These are phyloP conservation scores for Tirmania nivea DNA, from an alignment of 495 filamentous ascomycete genomes.

Conservation along the genomic window DNA sequence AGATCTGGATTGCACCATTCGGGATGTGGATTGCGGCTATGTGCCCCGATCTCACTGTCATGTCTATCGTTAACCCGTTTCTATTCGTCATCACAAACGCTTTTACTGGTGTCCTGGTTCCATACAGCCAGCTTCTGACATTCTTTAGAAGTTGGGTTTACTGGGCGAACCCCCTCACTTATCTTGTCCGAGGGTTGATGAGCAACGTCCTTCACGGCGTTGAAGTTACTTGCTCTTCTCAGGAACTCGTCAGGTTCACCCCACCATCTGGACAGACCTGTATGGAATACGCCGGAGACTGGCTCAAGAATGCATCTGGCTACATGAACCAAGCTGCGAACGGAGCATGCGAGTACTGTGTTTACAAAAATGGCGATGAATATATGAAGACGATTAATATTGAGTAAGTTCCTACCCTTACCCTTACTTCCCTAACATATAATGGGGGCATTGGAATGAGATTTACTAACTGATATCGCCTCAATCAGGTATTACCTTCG, in stretches of 20 bases:
- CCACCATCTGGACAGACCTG: slow-evolving; percentile 28
- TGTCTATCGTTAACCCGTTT: slow-evolving; percentile 42
- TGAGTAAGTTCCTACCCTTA: slow-evolving; percentile 5
- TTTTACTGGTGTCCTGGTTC: slow-evolving; percentile 44
- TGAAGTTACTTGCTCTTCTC: slow-evolving; percentile 30
- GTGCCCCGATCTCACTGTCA: slow-evolving; percentile 48
- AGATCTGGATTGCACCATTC: slow-evolving; percentile 51
- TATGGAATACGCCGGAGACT: slow-evolving; percentile 28
- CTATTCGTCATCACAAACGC: slow-evolving; percentile 42
- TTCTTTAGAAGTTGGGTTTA: slow-evolving; percentile 58
- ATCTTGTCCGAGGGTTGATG: slow-evolving; percentile 37
- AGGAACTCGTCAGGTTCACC: slow-evolving; percentile 36
- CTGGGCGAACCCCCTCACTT: slow-evolving; percentile 40
- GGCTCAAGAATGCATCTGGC: slow-evolving; percentile 26
- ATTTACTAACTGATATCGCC: too few relatives aligned
- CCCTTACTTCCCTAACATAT: neutral
- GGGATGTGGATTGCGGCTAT: slow-evolving; percentile 58
- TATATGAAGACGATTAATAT: slow-evolving; percentile 26
- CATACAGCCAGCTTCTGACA: slow-evolving; percentile 30
- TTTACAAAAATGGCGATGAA: slow-evolving; percentile 33
- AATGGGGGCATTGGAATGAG: too few relatives aligned
- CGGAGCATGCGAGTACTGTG: slow-evolving; percentile 37
- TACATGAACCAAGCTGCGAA: slow-evolving; percentile 25
- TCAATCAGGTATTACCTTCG: slow-evolving; percentile 5
- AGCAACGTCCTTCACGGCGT: slow-evolving; percentile 32